A percentile compares a stretch with the other conserved stretches of the same genome.
These are phyloP conservation scores for Colletotrichum chlorophyti DNA, from an alignment of 2,329 filamentous ascomycete genomes.

Conservation along the genomic window DNA sequence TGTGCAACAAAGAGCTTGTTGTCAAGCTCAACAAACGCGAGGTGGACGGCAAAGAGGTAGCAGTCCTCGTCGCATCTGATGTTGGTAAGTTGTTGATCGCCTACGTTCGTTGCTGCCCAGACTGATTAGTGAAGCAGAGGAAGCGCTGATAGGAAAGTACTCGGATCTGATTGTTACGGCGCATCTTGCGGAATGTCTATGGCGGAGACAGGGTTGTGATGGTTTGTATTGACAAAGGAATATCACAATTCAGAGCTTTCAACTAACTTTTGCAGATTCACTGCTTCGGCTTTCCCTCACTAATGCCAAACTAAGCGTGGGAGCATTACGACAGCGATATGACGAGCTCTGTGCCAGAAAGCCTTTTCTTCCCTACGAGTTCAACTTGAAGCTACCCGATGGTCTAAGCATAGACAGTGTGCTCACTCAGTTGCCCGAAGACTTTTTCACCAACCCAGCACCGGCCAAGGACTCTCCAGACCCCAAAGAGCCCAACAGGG, in stretches of 20 bases:
- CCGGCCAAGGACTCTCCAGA: slow-evolving; percentile 32
- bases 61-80: slow-evolving; percentile 63
- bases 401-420: slow-evolving; percentile 57
- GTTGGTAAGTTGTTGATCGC: slow-evolving; percentile 48
- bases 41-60: slow-evolving; percentile 60
- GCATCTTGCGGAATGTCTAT: slow-evolving; percentile 84
- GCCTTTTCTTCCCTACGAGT: slow-evolving; percentile 65
- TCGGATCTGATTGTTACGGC: slow-evolving; percentile 73
- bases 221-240: slow-evolving; percentile 54
- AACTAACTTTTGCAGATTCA: slow-evolving; percentile 52
- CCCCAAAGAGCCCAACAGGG: slow-evolving; percentile 54
- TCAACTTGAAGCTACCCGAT: slow-evolving; percentile 65
- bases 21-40: slow-evolving; percentile 75
- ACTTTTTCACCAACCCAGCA: slow-evolving; percentile 60
- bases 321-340: slow-evolving; percentile 68
- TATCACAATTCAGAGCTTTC: background rate
- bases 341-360: slow-evolving; percentile 63
- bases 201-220: slow-evolving; percentile 88
- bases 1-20: slow-evolving; percentile 84
- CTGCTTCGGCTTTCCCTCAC: slow-evolving; percentile 69
- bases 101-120: background rate
- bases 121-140: slow-evolving; percentile 45
- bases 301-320: slow-evolving; percentile 65
- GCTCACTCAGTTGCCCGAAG: slow-evolving; percentile 55
- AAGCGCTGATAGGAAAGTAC: slow-evolving; percentile 80